A percentile compares a stretch with the other conserved stretches of the same genome.
phyloP scores from a whole-genome alignment of 139 green algal species.

The Pleodorina starrii region DNA sequence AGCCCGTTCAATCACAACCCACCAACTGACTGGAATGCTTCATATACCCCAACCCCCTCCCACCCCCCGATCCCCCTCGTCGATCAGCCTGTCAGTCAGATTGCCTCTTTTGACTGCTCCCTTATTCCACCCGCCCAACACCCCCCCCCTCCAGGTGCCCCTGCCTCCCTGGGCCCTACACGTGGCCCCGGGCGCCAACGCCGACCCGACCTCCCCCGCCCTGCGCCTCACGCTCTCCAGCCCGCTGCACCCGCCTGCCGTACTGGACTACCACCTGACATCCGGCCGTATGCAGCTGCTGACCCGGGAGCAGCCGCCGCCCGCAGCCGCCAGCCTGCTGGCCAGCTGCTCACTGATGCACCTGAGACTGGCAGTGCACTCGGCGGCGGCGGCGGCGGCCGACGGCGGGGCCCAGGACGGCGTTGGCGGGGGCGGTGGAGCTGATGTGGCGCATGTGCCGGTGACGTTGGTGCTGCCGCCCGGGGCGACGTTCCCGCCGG shows the following conservation, averaged over 20 bases:
- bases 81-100: not conserved
- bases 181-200: slow-evolving; percentile 69
- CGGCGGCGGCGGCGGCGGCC: not conserved
- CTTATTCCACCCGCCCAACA: not conserved
- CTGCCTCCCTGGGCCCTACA: slow-evolving; percentile 67
- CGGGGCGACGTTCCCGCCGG: not conserved
- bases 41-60: too few species aligned
- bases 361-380: not conserved
- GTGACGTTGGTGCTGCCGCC: slow-evolving; percentile 67
- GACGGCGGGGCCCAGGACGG: not conserved
- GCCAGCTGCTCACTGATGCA: not conserved
- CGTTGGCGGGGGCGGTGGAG: slow-evolving; percentile 8
- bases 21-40: too few species aligned
- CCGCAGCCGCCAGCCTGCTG: not conserved
- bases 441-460: slow-evolving; percentile 56
- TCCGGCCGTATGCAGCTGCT: not conserved
- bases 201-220: slow-evolving; percentile 51
- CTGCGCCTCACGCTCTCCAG: slow-evolving; percentile 66
- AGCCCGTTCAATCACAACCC: too few species aligned
- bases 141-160: slow-evolving; percentile 35
- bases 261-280: slow-evolving; percentile 58
- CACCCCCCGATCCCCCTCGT: not conserved
- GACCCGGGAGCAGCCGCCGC: not conserved
- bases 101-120: too few species aligned
- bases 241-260: slow-evolving; percentile 65